A percentile compares a stretch with the other conserved stretches of the same genome.
These are phyloP conservation scores for Hansenula anomala DNA, from an alignment of 1,139 yeast genomes.

Conservation along the genomic window DNA sequence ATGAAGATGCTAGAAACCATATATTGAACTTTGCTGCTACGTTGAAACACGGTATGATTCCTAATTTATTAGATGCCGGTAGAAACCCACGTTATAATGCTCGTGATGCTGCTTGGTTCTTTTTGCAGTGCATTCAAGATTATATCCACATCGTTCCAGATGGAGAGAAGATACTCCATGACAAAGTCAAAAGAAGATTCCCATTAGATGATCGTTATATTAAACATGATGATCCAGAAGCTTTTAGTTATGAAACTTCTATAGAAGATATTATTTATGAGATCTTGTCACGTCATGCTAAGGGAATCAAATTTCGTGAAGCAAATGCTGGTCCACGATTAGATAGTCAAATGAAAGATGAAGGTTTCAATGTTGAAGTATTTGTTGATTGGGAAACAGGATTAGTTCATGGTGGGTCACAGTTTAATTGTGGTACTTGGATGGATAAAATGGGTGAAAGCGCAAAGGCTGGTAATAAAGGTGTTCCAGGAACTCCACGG, in stretches of 20 bases:
- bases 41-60: constrained; percentile 90
- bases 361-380: constrained; percentile 84
- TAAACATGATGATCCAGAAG: constrained; percentile 61
- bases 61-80: constrained; percentile 89
- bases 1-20: constrained; percentile 74
- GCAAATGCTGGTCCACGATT: constrained; percentile 90
- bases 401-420: constrained; percentile 85
- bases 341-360: constrained; percentile 89
- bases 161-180: constrained; percentile 64
- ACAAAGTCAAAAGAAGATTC: constrained; percentile 74
- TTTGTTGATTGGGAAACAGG: constrained; percentile 89
- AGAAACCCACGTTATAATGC: constrained; percentile 93
- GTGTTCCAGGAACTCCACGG: constrained; percentile 94
- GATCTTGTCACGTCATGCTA: constrained; percentile 79
- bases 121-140: constrained; percentile 81
- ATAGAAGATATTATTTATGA: constrained; percentile 79
- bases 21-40: constrained; percentile 88
- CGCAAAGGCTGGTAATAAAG: constrained; percentile 72
- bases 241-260: constrained; percentile 67
- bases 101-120: constrained; percentile 97
- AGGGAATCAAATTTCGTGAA: constrained; percentile 82
- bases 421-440: constrained; percentile 96
- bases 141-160: constrained; percentile 65
- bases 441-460: constrained; percentile 99
- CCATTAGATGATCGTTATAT: constrained; percentile 85